Evolutionary conservation across 768 basidiomycete genomes (phyloP), one percentile per base, ranked within the genome.

Genomic region (Termitomyces sp.): DNA sequence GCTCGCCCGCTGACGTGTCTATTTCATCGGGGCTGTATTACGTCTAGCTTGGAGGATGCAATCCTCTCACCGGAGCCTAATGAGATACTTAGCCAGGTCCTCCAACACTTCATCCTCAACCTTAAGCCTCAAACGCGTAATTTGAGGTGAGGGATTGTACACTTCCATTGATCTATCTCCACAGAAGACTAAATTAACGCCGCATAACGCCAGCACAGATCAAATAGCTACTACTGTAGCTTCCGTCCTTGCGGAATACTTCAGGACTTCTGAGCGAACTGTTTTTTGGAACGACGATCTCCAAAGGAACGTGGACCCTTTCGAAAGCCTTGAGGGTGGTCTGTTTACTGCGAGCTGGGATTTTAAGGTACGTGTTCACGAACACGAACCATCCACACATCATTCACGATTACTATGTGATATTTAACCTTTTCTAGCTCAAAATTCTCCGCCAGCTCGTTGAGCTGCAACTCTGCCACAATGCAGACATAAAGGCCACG

Each of bases 51-150:
- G 60, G 91, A 94, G 72, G 82, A 86, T 56, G 87, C 91, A 54
- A 74, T 94, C 64, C 72, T 91, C 71, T 79, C 81, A 62, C 79
- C 75, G 63, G 89, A 84, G 71, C 83, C 86, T 55, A 85, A 90
- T 70, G 77, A 81, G 57, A 79, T 92, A 64, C 76, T 94, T 61
- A 86, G 84, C 44, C 80, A 82, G 66, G 75, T 93, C 63, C 83
- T 94, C 21, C 77, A 78, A 57, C 82, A 85, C 58, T 93, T 94
- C 69, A 80, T 94, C 63, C 76, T 86, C 64, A 92, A 91, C 71
- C 81, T 94, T 63, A 83, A 85, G 67, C 90, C 91, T 19, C 87
- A 87, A 71, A 87, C 90, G 85, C 88, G 90, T 86, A 91, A 91
- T 78, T 78, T 91, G 72, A 89, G 87, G 90, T 89, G 73, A 73